Base-by-base conservation (phyloP, 2,329 filamentous ascomycete species). In the Apiospora pterosperma region DNA sequence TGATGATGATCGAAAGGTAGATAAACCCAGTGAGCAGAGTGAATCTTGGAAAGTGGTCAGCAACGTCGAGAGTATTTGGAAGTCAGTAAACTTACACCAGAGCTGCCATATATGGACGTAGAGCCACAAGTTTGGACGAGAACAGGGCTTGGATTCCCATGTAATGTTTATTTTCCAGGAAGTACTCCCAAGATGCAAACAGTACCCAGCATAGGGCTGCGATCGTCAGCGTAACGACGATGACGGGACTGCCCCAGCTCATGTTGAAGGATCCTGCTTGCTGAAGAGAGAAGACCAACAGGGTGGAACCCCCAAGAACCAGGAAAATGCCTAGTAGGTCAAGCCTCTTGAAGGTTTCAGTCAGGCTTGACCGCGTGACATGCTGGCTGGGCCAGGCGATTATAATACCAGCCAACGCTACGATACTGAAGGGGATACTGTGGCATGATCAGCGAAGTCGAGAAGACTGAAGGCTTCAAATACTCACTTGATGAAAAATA, bases 401-500 rank as follows among this genome's bases (percentile, higher is more conserved):
- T n/a, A 81, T 77, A 3, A 87, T 79, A 5, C 77, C 78, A 19
- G 79, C 69, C n/a, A 85, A 77, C 4, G 81, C 78, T 12, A 81
- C 69, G 2, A 81, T 70, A 1, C 83, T 83, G 67, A 82, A 81
- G 0, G 84, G 84, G 25, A 85, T 77, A 67, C 84, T 85, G 63
- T 11, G 10, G 25, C n/a, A 38, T 39, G 3, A 12, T 60, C 12
- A 38, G 21, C 10, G 8, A 36, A 16, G 4, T 25, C 2, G 23
- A 25, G 34, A 28, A 39, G 6, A 7, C 21, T 14, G 61, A n/a
- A 61, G 65, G 52, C 0, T 64, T 48, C 10, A 61, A 16, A 12
- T 10, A 68, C 81, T 58, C 75, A 88, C 85, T 89, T 89, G 72
- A 88, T 83, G 73, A 85, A 84, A 72, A 89, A 89, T 42, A 89